Evolutionary conservation across 2,329 filamentous ascomycete genomes (phyloP).

Genomic region (Xylaria sp.): DNA sequence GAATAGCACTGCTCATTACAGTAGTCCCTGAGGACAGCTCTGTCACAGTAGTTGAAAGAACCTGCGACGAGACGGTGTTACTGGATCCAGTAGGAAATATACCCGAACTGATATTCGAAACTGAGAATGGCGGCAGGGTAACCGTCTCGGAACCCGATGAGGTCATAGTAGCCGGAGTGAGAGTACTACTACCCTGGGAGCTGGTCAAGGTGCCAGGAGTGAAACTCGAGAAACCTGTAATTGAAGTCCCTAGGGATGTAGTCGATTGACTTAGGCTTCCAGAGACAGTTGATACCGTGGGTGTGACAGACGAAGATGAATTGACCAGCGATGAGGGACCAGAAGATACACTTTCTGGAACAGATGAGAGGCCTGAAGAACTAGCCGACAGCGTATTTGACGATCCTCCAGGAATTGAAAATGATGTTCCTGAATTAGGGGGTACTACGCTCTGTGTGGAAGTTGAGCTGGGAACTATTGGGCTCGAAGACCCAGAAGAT

Average conservation of each 20-base stretch:
- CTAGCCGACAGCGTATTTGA: slow-evolving; percentile 6
- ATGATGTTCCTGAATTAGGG: slow-evolving; percentile 7
- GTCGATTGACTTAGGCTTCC: slow-evolving; percentile 1
- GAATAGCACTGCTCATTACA: neutral
- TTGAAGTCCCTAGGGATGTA: neutral
- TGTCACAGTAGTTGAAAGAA: slow-evolving; percentile 1
- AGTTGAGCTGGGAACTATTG: slow-evolving; percentile 1
- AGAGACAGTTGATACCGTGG: slow-evolving; percentile 2
- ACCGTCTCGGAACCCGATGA: neutral
- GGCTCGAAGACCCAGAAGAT: neutral
- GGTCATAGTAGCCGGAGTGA: neutral
- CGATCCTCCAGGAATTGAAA: slow-evolving; percentile 4
- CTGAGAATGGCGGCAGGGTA: slow-evolving; percentile 7
- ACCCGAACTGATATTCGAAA: slow-evolving; percentile 10
- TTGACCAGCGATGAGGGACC: slow-evolving; percentile 10
- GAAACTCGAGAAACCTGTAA: neutral
- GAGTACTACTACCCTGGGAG: slow-evolving; percentile 1
- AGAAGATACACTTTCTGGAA: slow-evolving; percentile 5
- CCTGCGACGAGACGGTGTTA: slow-evolving; percentile 2
- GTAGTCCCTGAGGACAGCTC: neutral
- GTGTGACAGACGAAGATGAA: slow-evolving; percentile 6
- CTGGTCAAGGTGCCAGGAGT: neutral
- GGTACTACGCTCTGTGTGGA: slow-evolving; percentile 11
- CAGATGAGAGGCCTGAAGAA: slow-evolving; percentile 4
- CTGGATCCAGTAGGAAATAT: slow-evolving; percentile 2